phyloP scores from a whole-genome alignment of 257 asterid genomes.

The Sherardia arvensis region DNA sequence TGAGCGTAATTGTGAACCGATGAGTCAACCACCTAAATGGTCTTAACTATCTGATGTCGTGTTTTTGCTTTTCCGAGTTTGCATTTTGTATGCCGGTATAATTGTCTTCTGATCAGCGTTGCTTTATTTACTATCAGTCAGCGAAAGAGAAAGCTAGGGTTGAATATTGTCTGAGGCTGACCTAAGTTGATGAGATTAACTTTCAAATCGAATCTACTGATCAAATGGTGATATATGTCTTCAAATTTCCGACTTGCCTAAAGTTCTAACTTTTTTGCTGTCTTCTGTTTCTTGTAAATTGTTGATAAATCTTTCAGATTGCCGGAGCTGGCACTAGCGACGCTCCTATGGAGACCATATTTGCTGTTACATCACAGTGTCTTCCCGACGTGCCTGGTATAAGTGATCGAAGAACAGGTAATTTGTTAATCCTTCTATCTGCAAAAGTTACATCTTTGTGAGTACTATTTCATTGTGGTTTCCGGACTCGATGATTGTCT shows the following conservation, averaged over 20 bases:
- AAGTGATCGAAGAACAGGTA: slow-evolving; percentile 49
- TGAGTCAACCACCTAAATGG: not conserved
- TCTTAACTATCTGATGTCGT: not conserved
- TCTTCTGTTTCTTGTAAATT: slow-evolving; percentile 12
- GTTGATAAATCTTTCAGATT: slow-evolving; percentile 29
- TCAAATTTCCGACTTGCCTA: slow-evolving; percentile 10
- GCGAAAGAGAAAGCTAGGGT: not conserved
- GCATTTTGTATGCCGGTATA: not conserved
- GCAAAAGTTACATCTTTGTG: not conserved
- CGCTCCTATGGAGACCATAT: slow-evolving; percentile 33
- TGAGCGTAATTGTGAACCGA: not conserved
- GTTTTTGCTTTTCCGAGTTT: not conserved
- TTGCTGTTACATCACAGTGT: slow-evolving; percentile 30
- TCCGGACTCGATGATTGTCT: not conserved
- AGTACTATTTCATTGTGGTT: not conserved
- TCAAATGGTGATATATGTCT: not conserved
- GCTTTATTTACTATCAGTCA: not conserved
- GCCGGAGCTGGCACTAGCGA: slow-evolving; percentile 26
- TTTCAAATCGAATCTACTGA: not conserved
- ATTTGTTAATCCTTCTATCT: not conserved
- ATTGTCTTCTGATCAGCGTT: not conserved
- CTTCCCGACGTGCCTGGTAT: slow-evolving; percentile 48
- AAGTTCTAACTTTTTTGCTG: slow-evolving; percentile 16
- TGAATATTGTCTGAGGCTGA: not conserved
- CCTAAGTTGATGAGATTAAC: not conserved